Evolutionary conservation across 2,329 filamentous ascomycete genomes (phyloP).

Genomic region (Penicillium sp.): DNA sequence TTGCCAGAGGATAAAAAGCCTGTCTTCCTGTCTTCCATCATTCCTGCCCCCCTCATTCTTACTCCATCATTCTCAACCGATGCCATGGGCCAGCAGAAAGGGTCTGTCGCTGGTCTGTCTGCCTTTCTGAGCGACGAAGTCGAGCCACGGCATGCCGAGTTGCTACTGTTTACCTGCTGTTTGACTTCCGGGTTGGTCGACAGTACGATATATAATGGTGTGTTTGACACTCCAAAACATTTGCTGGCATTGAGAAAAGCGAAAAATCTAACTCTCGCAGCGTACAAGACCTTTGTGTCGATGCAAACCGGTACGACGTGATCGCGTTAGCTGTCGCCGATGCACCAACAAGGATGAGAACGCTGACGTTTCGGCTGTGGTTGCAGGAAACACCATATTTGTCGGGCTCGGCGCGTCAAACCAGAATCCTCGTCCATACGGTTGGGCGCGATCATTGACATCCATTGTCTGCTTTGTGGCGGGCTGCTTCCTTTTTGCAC

Average conservation of each 20-base stretch:
- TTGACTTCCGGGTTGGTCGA: conserved; percentile 29
- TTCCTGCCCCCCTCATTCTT: background rate
- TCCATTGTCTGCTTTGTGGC: conserved; percentile 45
- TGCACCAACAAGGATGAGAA: background rate
- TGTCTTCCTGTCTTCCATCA: no score
- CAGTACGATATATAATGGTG: conserved; percentile 33
- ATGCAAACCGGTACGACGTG: conserved; percentile 36
- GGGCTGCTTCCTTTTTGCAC: conserved; percentile 44
- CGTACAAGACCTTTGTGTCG: conserved; percentile 46
- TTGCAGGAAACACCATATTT: conserved; percentile 44
- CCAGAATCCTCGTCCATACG: conserved; percentile 42
- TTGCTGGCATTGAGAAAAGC: background rate
- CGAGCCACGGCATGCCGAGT: conserved; percentile 23
- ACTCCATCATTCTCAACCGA: background rate
- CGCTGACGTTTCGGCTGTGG: background rate
- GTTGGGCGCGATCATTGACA: conserved; percentile 46
- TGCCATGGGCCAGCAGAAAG: conserved; percentile 7
- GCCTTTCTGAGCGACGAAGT: conserved; percentile 22
- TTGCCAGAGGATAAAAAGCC: no score
- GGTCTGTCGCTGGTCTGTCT: conserved; percentile 6
- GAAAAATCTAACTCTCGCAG: conserved; percentile 18
- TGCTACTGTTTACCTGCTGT: conserved; percentile 29
- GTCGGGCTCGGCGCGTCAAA: conserved; percentile 43
- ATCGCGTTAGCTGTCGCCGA: no score
- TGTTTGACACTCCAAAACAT: background rate